phyloP scores from a whole-genome alignment of 495 filamentous ascomycete species.

The Xylaria acuta region DNA sequence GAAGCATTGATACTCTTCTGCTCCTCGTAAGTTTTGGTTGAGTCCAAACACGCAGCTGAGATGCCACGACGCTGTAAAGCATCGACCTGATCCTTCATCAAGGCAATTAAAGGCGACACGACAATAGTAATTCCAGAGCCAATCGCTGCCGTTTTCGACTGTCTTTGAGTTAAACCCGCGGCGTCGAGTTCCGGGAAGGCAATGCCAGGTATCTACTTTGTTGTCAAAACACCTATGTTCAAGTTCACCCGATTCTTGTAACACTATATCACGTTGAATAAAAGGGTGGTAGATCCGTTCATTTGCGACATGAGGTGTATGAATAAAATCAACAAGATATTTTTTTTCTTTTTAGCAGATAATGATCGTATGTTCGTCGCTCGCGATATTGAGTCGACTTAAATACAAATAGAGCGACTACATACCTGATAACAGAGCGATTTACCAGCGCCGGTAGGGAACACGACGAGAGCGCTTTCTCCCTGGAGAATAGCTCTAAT shows the following conservation, averaged over 20 bases:
- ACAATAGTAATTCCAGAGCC: constrained; percentile 57
- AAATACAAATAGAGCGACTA: not conserved
- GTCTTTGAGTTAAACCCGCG: constrained; percentile 5
- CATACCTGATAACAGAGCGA: constrained; percentile 58
- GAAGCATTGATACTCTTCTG: constrained; percentile 51
- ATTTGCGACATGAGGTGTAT: not conserved
- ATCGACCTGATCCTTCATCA: constrained; percentile 68
- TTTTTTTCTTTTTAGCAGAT: not conserved
- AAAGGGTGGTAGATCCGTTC: not conserved
- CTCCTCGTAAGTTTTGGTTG: constrained; percentile 55
- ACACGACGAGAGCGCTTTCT: constrained; percentile 59
- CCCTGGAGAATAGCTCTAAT: constrained; percentile 57
- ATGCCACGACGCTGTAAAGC: constrained; percentile 54
- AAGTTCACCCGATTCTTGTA: not conserved
- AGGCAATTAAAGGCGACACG: constrained; percentile 61
- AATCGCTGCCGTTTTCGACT: constrained; percentile 22
- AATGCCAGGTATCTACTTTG: constrained; percentile 59
- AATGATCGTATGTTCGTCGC: not conserved
- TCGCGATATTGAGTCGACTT: no score
- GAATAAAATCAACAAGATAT: not conserved
- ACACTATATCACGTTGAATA: not conserved
- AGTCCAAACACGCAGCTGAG: constrained; percentile 60
- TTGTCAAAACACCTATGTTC: not conserved
- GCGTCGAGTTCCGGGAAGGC: constrained; percentile 57
- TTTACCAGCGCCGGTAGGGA: constrained; percentile 67